Base-by-base conservation (phyloP, 352 stramenopile genomes). In the Albugo laibachii region DNA sequence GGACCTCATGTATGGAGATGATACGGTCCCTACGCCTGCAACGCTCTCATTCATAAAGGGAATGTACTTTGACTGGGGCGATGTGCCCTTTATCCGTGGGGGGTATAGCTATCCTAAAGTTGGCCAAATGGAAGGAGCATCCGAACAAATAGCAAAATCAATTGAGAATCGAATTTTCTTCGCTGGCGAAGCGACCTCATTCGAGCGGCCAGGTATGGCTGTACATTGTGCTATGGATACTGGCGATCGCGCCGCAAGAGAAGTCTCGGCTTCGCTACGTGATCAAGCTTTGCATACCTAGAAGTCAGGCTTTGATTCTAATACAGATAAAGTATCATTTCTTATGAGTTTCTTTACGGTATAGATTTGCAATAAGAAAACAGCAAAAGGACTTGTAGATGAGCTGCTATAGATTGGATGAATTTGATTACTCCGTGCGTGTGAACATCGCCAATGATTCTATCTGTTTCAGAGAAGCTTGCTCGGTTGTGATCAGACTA, bases 181-280 rank as follows among this genome's bases (percentile, higher is more conserved):
- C 36, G 76, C 76, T 13, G 76, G 76, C 0, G 76, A 88, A 49
- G 76, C 76, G 11, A 88, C 76, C 12, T 73, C 76, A 14, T 85
- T 78, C 36, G 70, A 88, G 47, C 72, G 85, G 48, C 76, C 76
- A 2, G 72, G 70, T 13, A 88, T 88, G 76, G 68, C 76, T 11
- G 76, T 88, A 46, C 76, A 88, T 52, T 79, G 72, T 47, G 73
- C 76, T 5, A 74, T 88, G 35, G 76, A 88, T 45, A 88, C 76
- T 11, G 76, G 76, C 18, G 72, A 63, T 15, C 70, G 76, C n/a
- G 76, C 73, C 0, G 73, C 76, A 1, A 48, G 35, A 2, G 56
- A 88, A 51, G 73, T 85, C 12, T 53, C 52, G 3, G 40, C 35
- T 36, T 75, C 70, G 15, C 55, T 87, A 31, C 24, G 24, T 10